phyloP scores from a whole-genome alignment of 2,329 filamentous ascomycete species.

The Penicillium italicum region DNA sequence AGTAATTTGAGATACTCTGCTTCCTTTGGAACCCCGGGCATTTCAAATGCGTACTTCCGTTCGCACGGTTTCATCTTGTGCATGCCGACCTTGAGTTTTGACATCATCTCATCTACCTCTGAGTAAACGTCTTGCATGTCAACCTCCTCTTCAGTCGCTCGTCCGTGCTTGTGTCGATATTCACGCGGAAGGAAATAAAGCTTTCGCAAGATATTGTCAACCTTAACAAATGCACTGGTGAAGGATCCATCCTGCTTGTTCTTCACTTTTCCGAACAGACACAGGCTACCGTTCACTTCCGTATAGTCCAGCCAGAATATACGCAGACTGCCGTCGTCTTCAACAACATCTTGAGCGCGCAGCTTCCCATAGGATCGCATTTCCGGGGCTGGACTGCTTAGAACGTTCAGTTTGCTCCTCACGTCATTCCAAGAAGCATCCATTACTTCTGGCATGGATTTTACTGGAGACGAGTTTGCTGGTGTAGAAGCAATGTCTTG shows the following conservation, averaged over 20 bases:
- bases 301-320: slow-evolving; percentile 98
- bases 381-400: slow-evolving; percentile 68
- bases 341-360: slow-evolving; percentile 77
- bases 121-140: slow-evolving; percentile 85
- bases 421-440: slow-evolving; percentile 89
- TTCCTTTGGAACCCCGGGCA: slow-evolving; percentile 81
- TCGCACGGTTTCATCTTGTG: slow-evolving; percentile 90
- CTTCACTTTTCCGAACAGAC: slow-evolving; percentile 91
- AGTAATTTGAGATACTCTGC: slow-evolving; percentile 91
- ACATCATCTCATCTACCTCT: slow-evolving; percentile 87
- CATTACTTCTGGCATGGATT: slow-evolving; percentile 57
- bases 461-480: slow-evolving; percentile 70
- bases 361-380: slow-evolving; percentile 70
- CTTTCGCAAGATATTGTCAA: slow-evolving; percentile 91
- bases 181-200: slow-evolving; percentile 88
- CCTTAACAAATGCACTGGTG: slow-evolving; percentile 90
- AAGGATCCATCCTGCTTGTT: slow-evolving; percentile 77
- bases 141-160: slow-evolving; percentile 71
- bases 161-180: slow-evolving; percentile 55
- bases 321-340: slow-evolving; percentile 83
- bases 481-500: slow-evolving; percentile 68
- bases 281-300: slow-evolving; percentile 85
- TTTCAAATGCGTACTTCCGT: slow-evolving; percentile 93
- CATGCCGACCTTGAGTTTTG: slow-evolving; percentile 75
- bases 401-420: slow-evolving; percentile 78